Evolutionary conservation across 352 stramenopile species (phyloP).

Genomic region (Globisporangium cystogenes): DNA sequence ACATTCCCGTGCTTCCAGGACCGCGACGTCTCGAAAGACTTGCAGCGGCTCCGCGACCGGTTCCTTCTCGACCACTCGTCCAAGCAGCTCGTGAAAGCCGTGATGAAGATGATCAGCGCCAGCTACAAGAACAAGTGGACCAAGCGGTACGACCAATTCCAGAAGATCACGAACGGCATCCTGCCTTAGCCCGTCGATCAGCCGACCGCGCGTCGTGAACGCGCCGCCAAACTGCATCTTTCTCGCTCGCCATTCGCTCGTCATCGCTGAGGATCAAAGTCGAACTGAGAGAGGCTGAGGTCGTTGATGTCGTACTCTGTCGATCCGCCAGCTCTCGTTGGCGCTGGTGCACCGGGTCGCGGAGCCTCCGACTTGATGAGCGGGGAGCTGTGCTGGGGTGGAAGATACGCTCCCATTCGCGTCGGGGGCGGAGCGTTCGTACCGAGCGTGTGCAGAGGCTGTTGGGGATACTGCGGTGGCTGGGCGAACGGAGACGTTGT

Average conservation of each 20-base stretch:
- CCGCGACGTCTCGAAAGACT: conserved; percentile 86
- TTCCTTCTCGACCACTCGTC: conserved; percentile 54
- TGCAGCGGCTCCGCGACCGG: conserved; percentile 64
- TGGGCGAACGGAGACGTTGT: conserved; percentile 4
- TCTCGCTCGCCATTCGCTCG: background rate
- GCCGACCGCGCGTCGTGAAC: background rate
- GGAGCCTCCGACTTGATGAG: conserved; percentile 20
- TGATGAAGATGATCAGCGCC: conserved; percentile 87
- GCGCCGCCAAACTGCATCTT: background rate
- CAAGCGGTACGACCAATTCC: conserved; percentile 93
- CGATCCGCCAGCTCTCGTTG: background rate
- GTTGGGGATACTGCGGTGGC: conserved; percentile 6
- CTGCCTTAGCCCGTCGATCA: conserved; percentile 30
- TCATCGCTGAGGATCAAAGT: conserved; percentile 51
- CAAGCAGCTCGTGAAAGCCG: conserved; percentile 60
- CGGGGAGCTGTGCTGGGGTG: conserved; percentile 2
- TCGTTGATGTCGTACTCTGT: conserved; percentile 69
- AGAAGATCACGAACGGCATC: conserved; percentile 90
- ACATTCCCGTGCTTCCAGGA: conserved; percentile 75
- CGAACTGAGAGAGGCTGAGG: conserved; percentile 80
- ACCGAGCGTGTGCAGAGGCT: conserved; percentile 17
- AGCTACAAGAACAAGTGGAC: conserved; percentile 93
- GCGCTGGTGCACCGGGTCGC: background rate
- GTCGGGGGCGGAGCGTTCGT: conserved; percentile 43
- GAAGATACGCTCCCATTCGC: conserved; percentile 19